Evolutionary conservation across 768 basidiomycete genomes (phyloP).

Genomic region (Termitomyces sp.): DNA sequence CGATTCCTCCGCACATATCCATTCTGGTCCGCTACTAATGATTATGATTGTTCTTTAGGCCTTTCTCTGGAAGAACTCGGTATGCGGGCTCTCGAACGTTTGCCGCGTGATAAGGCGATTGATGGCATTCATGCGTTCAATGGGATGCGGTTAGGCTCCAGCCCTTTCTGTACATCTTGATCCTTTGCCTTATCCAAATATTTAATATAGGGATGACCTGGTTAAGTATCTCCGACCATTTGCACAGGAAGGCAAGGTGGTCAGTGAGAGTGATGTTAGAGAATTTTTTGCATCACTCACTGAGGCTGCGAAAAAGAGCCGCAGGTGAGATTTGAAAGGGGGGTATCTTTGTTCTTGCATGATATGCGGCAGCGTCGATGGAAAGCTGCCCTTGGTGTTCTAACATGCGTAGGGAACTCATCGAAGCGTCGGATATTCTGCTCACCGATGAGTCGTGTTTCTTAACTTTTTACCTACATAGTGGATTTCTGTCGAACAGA

Average conservation of each 20-base stretch:
- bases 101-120: conserved; percentile 77
- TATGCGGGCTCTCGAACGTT: conserved; percentile 63
- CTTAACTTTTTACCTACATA: neutral
- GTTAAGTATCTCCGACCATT: conserved; percentile 72
- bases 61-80: conserved; percentile 81
- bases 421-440: neutral
- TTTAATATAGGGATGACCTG: conserved; percentile 55
- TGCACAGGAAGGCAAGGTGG: conserved; percentile 70
- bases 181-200: conserved; percentile 3
- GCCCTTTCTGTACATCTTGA: neutral
- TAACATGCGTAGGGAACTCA: neutral
- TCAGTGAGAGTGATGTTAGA: conserved; percentile 66
- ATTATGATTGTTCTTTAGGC: conserved; percentile 31
- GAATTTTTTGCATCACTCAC: conserved; percentile 56
- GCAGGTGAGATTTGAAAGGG: conserved; percentile 1
- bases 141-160: conserved; percentile 58
- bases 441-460: neutral
- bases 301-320: conserved; percentile 28
- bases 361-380: neutral
- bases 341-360: neutral
- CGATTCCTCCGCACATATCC: conserved; percentile 8
- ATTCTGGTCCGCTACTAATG: conserved; percentile 4
- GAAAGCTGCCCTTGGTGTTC: neutral
- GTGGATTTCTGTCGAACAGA: neutral
- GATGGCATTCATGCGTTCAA: conserved; percentile 85